Conservation (phyloP, 1,284 basidiomycete species). For the Ganoderma sinense region DNA sequence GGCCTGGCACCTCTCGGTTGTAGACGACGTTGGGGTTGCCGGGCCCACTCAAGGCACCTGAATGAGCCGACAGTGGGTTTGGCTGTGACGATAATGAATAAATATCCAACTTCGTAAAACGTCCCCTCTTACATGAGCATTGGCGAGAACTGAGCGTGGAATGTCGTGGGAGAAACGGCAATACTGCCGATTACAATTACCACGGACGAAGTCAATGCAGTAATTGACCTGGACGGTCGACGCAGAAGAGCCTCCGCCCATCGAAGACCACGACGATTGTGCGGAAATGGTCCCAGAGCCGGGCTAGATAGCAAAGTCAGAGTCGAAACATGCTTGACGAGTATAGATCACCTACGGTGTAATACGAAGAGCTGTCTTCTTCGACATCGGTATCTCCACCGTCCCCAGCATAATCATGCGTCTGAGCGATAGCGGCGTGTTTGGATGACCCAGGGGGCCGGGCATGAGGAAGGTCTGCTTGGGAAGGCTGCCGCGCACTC, state of each 20-base stretch:
- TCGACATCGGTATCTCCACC: constrained; percentile 7
- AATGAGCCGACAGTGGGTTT: background rate
- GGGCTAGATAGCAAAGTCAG: background rate
- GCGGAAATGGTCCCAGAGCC: constrained; percentile 7
- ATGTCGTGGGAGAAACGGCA: constrained; percentile 23
- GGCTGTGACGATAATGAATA: background rate
- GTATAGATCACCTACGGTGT: constrained; percentile 10
- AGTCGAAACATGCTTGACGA: background rate
- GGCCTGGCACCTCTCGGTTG: background rate
- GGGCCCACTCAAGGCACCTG: background rate
- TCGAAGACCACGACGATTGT: constrained; percentile 12
- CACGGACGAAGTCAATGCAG: constrained; percentile 18
- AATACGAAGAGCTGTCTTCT: constrained; percentile 6
- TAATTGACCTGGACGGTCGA: background rate
- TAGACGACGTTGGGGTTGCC: background rate
- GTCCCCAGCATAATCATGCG: background rate
- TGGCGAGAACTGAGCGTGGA: background rate
- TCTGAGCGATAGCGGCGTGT: background rate
- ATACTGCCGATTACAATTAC: constrained; percentile 7
- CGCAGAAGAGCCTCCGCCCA: constrained; percentile 6
- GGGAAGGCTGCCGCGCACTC: background rate
- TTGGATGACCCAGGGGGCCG: background rate
- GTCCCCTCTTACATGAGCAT: background rate
- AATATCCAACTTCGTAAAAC: background rate
- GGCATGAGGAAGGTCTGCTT: background rate